phyloP scores from a whole-genome alignment of 2,329 filamentous ascomycete species.

The Fusarium austroafricanum region DNA sequence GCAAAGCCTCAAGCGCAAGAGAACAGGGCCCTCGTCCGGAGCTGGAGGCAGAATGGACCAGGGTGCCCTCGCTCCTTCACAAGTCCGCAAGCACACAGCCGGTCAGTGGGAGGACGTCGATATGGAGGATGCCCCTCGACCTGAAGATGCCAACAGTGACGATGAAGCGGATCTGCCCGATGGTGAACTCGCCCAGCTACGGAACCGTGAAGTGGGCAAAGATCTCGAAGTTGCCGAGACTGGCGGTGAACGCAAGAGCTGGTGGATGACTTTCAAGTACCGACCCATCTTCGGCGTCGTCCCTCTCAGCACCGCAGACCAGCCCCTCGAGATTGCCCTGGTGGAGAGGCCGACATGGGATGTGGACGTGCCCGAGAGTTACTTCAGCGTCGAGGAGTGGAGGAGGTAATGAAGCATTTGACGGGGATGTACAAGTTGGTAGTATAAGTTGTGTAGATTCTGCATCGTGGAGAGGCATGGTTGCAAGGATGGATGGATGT shows the following conservation, averaged over 20 bases:
- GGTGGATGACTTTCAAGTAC: conserved; percentile 93
- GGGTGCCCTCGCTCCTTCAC: conserved; percentile 58
- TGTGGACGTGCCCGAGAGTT: conserved; percentile 79
- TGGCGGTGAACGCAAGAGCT: conserved; percentile 52
- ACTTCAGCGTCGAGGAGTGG: conserved; percentile 69
- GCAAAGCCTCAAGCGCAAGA: conserved; percentile 65
- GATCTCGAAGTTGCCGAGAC: conserved; percentile 36
- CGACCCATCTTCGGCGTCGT: conserved; percentile 86
- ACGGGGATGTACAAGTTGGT: not conserved
- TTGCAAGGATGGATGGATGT: conserved; percentile 25
- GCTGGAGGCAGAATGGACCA: conserved; percentile 65
- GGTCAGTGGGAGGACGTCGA: conserved; percentile 56
- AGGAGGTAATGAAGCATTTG: conserved; percentile 51
- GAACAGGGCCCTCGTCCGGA: conserved; percentile 60
- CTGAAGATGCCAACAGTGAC: conserved; percentile 50
- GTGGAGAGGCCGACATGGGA: conserved; percentile 90
- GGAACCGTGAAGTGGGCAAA: conserved; percentile 43
- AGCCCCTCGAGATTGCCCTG: conserved; percentile 80
- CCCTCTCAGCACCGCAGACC: conserved; percentile 54
- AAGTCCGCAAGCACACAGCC: conserved; percentile 55
- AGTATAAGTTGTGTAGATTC: conserved; percentile 7
- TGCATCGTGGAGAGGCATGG: conserved; percentile 8
- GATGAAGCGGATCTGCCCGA: conserved; percentile 54
- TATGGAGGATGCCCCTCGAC: conserved; percentile 54
- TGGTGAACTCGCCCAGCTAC: conserved; percentile 52